Evolutionary conservation across 2,329 filamentous ascomycete species (phyloP).

Genomic region (Microascus cirrosus): DNA sequence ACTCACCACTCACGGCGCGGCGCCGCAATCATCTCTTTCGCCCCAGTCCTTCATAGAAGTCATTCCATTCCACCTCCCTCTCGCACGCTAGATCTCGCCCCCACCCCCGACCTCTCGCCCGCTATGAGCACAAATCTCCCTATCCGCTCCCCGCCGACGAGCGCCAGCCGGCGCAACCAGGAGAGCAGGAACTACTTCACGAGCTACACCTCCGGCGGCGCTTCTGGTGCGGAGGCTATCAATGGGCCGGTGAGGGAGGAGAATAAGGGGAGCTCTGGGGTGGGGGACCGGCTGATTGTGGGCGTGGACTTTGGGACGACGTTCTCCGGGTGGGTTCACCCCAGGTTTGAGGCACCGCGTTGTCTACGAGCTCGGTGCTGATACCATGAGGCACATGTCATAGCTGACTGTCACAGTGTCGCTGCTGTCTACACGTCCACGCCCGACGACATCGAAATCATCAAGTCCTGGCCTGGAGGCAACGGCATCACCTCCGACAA

Average conservation of each 20-base stretch:
- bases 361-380: neutral
- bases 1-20: too few species aligned
- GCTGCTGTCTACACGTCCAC: constrained; percentile 65
- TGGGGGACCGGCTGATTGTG: constrained; percentile 58
- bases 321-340: constrained; percentile 55
- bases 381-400: neutral
- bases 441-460: constrained; percentile 71
- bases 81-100: neutral
- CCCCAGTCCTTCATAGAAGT: too few species aligned
- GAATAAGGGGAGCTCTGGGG: constrained; percentile 35
- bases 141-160: constrained; percentile 32
- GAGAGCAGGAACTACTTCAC: constrained; percentile 47
- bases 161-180: constrained; percentile 38
- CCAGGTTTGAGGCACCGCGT: neutral
- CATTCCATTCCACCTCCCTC: neutral
- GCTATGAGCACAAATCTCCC: constrained; percentile 33
- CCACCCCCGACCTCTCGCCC: constrained; percentile 6
- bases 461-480: constrained; percentile 75
- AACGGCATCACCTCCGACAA: constrained; percentile 85
- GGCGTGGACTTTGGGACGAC: constrained; percentile 81
- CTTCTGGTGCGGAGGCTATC: constrained; percentile 41
- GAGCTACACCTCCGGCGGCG: constrained; percentile 26
- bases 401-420: constrained; percentile 23
- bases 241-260: constrained; percentile 49
- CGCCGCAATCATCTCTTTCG: too few species aligned